These are phyloP conservation scores for Neurospora sp. DNA, from an alignment of 495 filamentous ascomycete species.

Conservation along the genomic window DNA sequence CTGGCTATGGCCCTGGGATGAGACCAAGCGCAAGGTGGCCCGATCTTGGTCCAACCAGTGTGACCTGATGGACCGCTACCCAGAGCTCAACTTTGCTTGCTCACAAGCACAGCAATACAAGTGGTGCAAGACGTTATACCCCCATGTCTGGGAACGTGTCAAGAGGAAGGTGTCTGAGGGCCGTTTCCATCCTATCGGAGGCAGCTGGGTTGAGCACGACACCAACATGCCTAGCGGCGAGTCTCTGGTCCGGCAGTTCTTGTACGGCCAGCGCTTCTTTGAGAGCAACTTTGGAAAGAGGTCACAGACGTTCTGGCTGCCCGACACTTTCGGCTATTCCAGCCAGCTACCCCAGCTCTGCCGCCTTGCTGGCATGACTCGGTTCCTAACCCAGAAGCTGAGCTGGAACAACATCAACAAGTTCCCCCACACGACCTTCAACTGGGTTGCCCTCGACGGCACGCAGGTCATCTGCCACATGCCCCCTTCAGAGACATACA, in stretches of 20 bases:
- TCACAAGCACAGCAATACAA: slow-evolving; percentile 97
- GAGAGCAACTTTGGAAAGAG: slow-evolving; percentile 87
- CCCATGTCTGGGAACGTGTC: slow-evolving; percentile 77
- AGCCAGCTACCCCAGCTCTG: slow-evolving; percentile 89
- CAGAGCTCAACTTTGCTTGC: slow-evolving; percentile 82
- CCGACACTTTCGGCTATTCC: slow-evolving; percentile 96
- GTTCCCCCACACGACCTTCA: slow-evolving; percentile 97
- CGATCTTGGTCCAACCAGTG: slow-evolving; percentile 96
- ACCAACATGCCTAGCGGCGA: slow-evolving; percentile 96
- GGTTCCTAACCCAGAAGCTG: slow-evolving; percentile 96
- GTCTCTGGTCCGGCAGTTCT: slow-evolving; percentile 87
- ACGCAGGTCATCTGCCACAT: slow-evolving; percentile 97
- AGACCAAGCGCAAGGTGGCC: slow-evolving; percentile 94
- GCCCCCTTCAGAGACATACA: slow-evolving; percentile 90
- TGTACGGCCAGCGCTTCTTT: slow-evolving; percentile 91
- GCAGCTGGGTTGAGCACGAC: slow-evolving; percentile 98
- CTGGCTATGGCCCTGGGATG: slow-evolving; percentile 98
- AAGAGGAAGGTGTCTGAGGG: slow-evolving; percentile 84
- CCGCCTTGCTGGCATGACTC: slow-evolving; percentile 81
- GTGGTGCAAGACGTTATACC: slow-evolving; percentile 87
- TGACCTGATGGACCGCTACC: slow-evolving; percentile 85
- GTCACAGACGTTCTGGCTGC: slow-evolving; percentile 89
- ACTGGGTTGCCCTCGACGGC: slow-evolving; percentile 91
- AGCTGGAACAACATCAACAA: slow-evolving; percentile 95
- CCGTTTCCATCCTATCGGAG: slow-evolving; percentile 87